phyloP scores from a whole-genome alignment of 257 asterid species.

The Catharanthus roseus region DNA sequence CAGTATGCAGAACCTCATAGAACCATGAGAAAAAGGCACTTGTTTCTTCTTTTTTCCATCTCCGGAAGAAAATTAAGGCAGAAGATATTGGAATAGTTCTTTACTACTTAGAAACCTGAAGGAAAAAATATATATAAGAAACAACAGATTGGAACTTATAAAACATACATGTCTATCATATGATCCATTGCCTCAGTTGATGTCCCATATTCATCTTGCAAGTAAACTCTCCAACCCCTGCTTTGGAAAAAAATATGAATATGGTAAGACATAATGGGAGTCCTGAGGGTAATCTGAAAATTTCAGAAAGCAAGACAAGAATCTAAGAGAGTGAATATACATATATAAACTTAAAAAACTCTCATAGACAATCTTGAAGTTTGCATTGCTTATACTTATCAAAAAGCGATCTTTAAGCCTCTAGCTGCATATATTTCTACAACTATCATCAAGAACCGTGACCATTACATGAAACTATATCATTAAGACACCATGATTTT shows the following conservation, averaged over 20 bases:
- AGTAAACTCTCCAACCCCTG: constrained; percentile 97
- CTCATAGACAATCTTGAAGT: neutral
- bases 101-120: neutral
- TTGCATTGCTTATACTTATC: neutral
- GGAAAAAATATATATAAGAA: neutral
- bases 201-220: constrained; percentile 91
- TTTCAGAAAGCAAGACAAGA: constrained; percentile 5
- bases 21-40: neutral
- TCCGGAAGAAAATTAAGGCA: neutral
- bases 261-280: neutral
- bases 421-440: neutral
- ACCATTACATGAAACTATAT: neutral
- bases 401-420: neutral
- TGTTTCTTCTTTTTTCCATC: no score
- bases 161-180: constrained; percentile 59
- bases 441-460: neutral
- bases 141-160: neutral
- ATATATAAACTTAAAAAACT: no score
- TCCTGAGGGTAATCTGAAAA: neutral
- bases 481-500: neutral
- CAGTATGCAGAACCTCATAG: neutral
- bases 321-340: neutral
- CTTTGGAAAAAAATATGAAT: constrained; percentile 10
- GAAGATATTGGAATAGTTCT: neutral
- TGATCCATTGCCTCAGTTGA: constrained; percentile 60